phyloP scores from a whole-genome alignment of 495 filamentous ascomycete species.

The Trichoderma erinaceum region DNA sequence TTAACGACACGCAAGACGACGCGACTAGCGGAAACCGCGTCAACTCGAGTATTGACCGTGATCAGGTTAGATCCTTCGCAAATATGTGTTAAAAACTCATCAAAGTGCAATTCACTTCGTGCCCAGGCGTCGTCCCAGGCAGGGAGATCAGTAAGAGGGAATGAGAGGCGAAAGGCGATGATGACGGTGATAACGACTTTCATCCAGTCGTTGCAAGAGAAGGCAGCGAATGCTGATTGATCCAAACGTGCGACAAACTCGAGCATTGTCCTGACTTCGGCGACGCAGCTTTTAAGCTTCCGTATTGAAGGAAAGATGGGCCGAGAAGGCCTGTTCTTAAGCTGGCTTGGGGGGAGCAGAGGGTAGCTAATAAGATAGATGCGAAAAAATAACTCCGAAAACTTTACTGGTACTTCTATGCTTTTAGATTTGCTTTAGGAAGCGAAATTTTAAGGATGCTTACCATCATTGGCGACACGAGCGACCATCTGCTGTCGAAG shows the following conservation, averaged over 20 bases:
- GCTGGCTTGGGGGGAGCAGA: too few relatives aligned
- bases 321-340: too few relatives aligned
- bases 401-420: too few relatives aligned
- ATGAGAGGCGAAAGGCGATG: slow-evolving; percentile 37
- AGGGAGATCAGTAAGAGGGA: slow-evolving; percentile 31
- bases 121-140: slow-evolving; percentile 34
- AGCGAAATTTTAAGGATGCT: background rate
- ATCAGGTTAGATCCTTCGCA: slow-evolving; percentile 18
- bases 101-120: slow-evolving; percentile 28
- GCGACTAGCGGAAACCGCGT: slow-evolving; percentile 33
- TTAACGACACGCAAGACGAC: slow-evolving; percentile 36
- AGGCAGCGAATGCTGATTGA: slow-evolving; percentile 24
- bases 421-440: slow-evolving; percentile 2
- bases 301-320: background rate
- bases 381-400: too few relatives aligned
- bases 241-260: background rate
- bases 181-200: slow-evolving; percentile 33
- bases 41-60: slow-evolving; percentile 21
- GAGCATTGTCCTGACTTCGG: slow-evolving; percentile 19
- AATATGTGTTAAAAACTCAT: slow-evolving; percentile 26
- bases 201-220: slow-evolving; percentile 31
- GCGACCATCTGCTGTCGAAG: slow-evolving; percentile 33
- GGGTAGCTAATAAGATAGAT: too few relatives aligned
- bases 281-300: background rate
- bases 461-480: slow-evolving; percentile 22